Evolutionary conservation across 192 early-diverging fungal genomes (phyloP).

Genomic region (Radiomyces spectabilis): DNA sequence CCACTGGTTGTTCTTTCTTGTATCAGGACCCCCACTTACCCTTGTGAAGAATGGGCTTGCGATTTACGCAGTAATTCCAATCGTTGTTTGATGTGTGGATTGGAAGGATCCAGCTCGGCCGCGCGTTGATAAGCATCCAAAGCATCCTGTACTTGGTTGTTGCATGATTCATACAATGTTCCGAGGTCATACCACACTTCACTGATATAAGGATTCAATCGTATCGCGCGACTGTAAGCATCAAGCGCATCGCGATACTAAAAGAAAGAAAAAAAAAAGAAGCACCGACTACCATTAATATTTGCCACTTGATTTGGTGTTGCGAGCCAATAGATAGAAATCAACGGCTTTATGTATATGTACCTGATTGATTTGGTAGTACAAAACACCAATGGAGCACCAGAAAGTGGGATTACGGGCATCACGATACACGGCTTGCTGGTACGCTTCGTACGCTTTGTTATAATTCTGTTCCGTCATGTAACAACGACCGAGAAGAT

Average conservation of each 20-base stretch:
- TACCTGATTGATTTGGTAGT: constrained; percentile 92
- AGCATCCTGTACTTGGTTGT: constrained; percentile 96
- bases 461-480: constrained; percentile 94
- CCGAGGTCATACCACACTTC: constrained; percentile 99
- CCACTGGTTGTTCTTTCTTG: background rate
- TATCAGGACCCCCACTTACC: background rate
- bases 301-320: no score
- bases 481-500: constrained; percentile 92
- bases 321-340: no score
- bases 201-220: constrained; percentile 86
- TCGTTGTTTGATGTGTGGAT: constrained; percentile 82
- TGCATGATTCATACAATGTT: constrained; percentile 94
- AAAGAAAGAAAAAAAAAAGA: background rate
- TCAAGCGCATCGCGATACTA: constrained; percentile 88
- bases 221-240: constrained; percentile 93
- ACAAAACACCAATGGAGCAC: constrained; percentile 98
- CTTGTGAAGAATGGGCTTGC: constrained; percentile 3
- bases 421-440: constrained; percentile 94
- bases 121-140: constrained; percentile 96
- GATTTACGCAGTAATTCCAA: constrained; percentile 23
- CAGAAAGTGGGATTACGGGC: constrained; percentile 93
- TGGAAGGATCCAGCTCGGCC: constrained; percentile 86
- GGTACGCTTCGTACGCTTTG: constrained; percentile 96
- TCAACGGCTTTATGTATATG: background rate
- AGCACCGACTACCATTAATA: no score